Percentiles rank a stretch among this genome's conserved stretches.
Conservation (phyloP, 2,329 filamentous ascomycete genomes). For the Zasmidium angulare region DNA sequence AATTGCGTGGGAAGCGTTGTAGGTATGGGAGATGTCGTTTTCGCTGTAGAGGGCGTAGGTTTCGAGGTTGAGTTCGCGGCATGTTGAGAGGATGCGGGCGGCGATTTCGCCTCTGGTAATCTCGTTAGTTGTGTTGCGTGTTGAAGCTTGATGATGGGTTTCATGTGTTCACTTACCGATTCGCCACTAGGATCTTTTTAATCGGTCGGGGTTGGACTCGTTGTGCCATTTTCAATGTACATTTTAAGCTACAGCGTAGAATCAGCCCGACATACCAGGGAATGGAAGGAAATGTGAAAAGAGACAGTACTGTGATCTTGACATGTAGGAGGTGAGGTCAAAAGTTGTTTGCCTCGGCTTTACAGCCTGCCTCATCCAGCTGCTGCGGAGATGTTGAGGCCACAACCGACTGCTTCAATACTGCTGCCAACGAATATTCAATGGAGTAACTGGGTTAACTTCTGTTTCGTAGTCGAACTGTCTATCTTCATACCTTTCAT, state of each 20-base stretch:
- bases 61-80: constrained; percentile 58
- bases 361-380: constrained; percentile 1
- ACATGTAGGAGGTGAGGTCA: constrained; percentile 6
- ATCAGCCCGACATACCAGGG: not conserved
- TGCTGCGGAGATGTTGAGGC: not conserved
- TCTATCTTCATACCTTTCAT: constrained; percentile 2
- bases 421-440: too few relatives aligned
- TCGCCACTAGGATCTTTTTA: constrained; percentile 31
- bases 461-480: constrained; percentile 9
- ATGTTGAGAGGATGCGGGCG: constrained; percentile 59
- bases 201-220: constrained; percentile 24
- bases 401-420: not conserved
- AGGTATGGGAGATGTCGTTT: constrained; percentile 56
- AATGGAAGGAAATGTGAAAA: not conserved
- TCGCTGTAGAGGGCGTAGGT: constrained; percentile 58
- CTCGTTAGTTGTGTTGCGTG: too few relatives aligned
- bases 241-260: not conserved
- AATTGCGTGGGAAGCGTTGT: constrained; percentile 52
- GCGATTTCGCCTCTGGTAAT: constrained; percentile 61
- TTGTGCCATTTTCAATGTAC: not conserved
- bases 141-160: too few relatives aligned
- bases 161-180: constrained; percentile 23
- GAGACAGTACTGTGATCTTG: not conserved
- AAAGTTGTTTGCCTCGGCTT: constrained; percentile 4
- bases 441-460: not conserved